A percentile compares a stretch with the other conserved stretches of the same genome.
phyloP scores from a whole-genome alignment of 2,329 filamentous ascomycete genomes.

The Microsporum ferrugineum region DNA sequence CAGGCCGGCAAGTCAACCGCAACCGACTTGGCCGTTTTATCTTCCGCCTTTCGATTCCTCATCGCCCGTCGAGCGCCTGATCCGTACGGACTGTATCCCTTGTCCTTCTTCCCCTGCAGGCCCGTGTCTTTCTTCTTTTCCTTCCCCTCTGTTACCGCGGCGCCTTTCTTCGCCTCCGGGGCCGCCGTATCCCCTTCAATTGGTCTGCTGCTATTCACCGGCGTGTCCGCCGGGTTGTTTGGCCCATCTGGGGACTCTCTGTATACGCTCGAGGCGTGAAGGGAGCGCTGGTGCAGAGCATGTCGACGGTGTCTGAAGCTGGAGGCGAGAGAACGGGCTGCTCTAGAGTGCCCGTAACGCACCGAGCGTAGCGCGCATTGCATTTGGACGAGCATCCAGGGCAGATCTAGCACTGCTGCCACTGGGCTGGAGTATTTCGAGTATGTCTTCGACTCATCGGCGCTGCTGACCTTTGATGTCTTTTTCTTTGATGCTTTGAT shows the following conservation, averaged over 20 bases:
- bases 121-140: background rate
- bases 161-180: background rate
- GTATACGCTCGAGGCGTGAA: background rate
- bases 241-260: background rate
- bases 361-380: conserved; percentile 27
- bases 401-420: conserved; percentile 12
- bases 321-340: background rate
- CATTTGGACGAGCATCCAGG: conserved; percentile 25
- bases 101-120: conserved; percentile 7
- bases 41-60: conserved; percentile 22
- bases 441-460: background rate
- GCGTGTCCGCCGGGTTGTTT: background rate
- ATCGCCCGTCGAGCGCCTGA: conserved; percentile 29
- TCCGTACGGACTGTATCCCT: conserved; percentile 26
- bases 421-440: conserved; percentile 8
- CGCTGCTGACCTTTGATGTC: background rate
- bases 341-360: conserved; percentile 12
- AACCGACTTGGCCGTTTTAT: conserved; percentile 12
- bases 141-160: background rate
- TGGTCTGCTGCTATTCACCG: background rate
- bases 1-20: conserved; percentile 26
- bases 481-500: background rate
- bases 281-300: background rate
- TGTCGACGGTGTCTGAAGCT: background rate
- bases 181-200: background rate